phyloP scores from a whole-genome alignment of 352 stramenopile genomes.

The Pythium angustatum region DNA sequence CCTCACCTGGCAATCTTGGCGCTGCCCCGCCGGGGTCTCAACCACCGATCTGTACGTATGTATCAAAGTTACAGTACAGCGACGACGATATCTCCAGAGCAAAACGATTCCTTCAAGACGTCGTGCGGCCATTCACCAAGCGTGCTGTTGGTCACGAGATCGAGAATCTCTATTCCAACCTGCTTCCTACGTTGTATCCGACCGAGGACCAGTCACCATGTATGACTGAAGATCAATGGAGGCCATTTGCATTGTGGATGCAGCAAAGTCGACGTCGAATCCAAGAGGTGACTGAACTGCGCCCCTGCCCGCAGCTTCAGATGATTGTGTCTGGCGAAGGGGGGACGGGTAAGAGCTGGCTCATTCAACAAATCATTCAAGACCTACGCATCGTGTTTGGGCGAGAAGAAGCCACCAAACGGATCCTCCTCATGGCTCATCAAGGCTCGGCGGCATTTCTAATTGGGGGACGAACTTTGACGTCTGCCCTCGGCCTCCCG shows the following conservation, averaged over 20 bases:
- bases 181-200: neutral
- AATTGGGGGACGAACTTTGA: constrained; percentile 1
- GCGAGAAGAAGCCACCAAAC: neutral
- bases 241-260: neutral
- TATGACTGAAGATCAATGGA: constrained; percentile 1
- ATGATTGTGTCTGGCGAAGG: neutral
- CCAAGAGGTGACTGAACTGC: neutral
- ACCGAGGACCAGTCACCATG: neutral
- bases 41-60: too few relatives aligned
- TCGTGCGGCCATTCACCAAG: neutral
- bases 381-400: constrained; percentile 1
- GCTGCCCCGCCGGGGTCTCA: too few relatives aligned
- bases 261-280: neutral
- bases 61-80: neutral
- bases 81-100: neutral
- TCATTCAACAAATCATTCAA: constrained; percentile 11
- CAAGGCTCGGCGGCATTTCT: constrained; percentile 2
- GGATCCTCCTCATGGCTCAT: neutral
- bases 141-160: too few relatives aligned
- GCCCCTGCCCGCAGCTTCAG: neutral
- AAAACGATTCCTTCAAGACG: neutral
- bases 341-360: constrained; percentile 4
- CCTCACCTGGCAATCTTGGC: too few relatives aligned
- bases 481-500: neutral
- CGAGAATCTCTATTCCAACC: neutral